Evolutionary conservation across 495 filamentous ascomycete genomes (phyloP).

Genomic region (Penicillium bovifimosum): DNA sequence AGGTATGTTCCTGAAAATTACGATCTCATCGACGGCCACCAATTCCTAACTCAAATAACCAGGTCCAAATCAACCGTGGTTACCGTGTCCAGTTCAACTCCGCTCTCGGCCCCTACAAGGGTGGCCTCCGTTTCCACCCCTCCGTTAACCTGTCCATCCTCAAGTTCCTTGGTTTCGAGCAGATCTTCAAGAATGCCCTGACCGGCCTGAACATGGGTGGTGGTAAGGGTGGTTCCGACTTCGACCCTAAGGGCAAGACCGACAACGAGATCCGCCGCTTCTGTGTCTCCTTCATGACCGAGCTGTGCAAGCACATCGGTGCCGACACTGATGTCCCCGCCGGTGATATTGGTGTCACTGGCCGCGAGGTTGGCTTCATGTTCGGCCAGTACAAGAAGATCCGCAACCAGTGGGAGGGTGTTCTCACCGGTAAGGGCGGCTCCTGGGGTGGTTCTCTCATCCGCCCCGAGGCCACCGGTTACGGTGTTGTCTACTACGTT

Average conservation of each 20-base stretch:
- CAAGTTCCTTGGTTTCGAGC: slow-evolving; percentile 98
- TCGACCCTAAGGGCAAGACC: slow-evolving; percentile 98
- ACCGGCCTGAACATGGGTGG: slow-evolving; percentile 97
- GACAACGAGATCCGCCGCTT: slow-evolving; percentile 97
- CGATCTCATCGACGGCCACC: background rate
- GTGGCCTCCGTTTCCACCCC: slow-evolving; percentile 92
- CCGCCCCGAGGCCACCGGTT: slow-evolving; percentile 94
- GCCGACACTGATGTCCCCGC: slow-evolving; percentile 91
- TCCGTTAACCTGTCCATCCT: slow-evolving; percentile 95
- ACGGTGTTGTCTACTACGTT: slow-evolving; percentile 96
- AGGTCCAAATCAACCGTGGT: slow-evolving; percentile 90
- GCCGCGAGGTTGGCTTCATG: slow-evolving; percentile 90
- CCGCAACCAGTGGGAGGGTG: slow-evolving; percentile 87
- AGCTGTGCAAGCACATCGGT: slow-evolving; percentile 92
- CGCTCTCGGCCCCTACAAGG: slow-evolving; percentile 96
- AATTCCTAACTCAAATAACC: slow-evolving; percentile 6
- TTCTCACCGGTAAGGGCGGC: slow-evolving; percentile 91
- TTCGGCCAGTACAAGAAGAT: slow-evolving; percentile 93
- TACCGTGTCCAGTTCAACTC: slow-evolving; percentile 99
- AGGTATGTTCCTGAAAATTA: slow-evolving; percentile 17
- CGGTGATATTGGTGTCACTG: slow-evolving; percentile 88
- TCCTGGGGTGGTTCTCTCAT: slow-evolving; percentile 92
- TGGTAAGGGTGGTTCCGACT: slow-evolving; percentile 97
- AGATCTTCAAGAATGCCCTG: slow-evolving; percentile 99
- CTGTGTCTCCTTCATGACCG: slow-evolving; percentile 93